phyloP scores from a whole-genome alignment of 345 rosid genomes.

The Chamaenerion angustifolium region DNA sequence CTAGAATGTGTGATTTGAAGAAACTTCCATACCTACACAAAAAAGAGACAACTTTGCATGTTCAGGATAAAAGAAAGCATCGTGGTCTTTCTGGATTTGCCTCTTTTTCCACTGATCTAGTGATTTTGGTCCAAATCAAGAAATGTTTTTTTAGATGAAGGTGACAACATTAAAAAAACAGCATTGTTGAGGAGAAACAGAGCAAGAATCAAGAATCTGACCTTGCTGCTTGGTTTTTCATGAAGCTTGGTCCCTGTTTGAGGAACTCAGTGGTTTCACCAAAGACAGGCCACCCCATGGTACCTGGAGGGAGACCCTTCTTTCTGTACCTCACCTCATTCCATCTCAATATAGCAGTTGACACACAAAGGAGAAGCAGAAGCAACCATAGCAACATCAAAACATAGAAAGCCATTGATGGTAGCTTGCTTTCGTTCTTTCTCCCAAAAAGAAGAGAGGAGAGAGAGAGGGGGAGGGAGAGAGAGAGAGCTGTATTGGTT shows the following conservation, averaged over 20 bases:
- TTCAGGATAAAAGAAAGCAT: too few relatives aligned
- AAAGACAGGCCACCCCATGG: constrained; percentile 98
- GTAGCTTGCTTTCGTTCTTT: not conserved
- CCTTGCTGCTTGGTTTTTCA: constrained; percentile 84
- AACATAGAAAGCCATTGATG: constrained; percentile 51
- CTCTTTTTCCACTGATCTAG: too few relatives aligned
- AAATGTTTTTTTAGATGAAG: not conserved
- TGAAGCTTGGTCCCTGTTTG: constrained; percentile 88
- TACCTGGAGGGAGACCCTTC: constrained; percentile 87
- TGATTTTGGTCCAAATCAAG: too few relatives aligned
- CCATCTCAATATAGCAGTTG: constrained; percentile 62
- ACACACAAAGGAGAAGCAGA: constrained; percentile 35
- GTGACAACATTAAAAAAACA: not conserved
- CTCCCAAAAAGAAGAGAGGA: not conserved
- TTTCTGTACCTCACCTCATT: constrained; percentile 59
- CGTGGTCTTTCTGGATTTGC: too few relatives aligned
- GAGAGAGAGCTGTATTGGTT: constrained; percentile 7
- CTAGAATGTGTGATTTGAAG: constrained; percentile 89
- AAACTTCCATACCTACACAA: constrained; percentile 55
- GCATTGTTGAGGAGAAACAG: not conserved
- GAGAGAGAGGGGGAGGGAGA: constrained; percentile 2
- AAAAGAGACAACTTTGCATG: not conserved
- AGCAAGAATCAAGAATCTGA: constrained; percentile 6
- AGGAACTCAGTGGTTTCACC: constrained; percentile 98
- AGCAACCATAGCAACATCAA: constrained; percentile 27